Evolutionary conservation across 2,329 filamentous ascomycete genomes (phyloP), one percentile per base, ranked within the genome.

Genomic region (Metarhizium sp.): DNA sequence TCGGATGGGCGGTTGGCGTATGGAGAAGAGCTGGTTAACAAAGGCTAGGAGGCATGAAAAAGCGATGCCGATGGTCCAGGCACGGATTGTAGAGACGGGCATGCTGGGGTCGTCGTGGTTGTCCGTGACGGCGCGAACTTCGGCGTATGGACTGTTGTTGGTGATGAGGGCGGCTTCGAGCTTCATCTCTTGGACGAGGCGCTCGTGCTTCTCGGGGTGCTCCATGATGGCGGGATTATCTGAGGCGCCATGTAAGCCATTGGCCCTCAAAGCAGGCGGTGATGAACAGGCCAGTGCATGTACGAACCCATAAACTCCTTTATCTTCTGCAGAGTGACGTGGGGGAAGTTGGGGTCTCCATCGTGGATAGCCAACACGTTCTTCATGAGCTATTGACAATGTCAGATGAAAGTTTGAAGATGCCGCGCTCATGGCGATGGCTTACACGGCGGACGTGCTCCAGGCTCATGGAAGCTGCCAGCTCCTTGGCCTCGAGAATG

Each of bases 11-110:
- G 80, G 80, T 57, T 75, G 71, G 11, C 79, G 77, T 53, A 82
- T 75, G 5, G 73, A 75, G 63, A 84, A 82, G 54, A 83, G 72
- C 64, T 79, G 75, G 58, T 83, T 82, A 60, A 77, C 69, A 50
- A 76, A 75, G 20, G 74, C 69, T 13, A 78, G 68, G 8, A 75
- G 53, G 10, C 73, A 64, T 0, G 74, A 71, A 43, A 80, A 80
- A 13, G 74, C 55, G 4, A 77, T 60, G 1, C 78, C 79, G 6
- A 81, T 75, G 7, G 65, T 60, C 78, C 78, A 81, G 10, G 75
- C 73, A 0, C 79, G 74, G 20, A 82, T 73, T 0, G 80, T 82
- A 8, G 75, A 76, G 45, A 70, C 72, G 0, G 78, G 79, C 30
- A 71, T 67, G 7, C 55, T 61, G 0, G 77, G 74, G 58, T 80